A percentile compares a stretch with the other conserved stretches of the same genome.
phyloP scores from a whole-genome alignment of 2,329 filamentous ascomycete species.

The Dactylonectria macrodidyma region DNA sequence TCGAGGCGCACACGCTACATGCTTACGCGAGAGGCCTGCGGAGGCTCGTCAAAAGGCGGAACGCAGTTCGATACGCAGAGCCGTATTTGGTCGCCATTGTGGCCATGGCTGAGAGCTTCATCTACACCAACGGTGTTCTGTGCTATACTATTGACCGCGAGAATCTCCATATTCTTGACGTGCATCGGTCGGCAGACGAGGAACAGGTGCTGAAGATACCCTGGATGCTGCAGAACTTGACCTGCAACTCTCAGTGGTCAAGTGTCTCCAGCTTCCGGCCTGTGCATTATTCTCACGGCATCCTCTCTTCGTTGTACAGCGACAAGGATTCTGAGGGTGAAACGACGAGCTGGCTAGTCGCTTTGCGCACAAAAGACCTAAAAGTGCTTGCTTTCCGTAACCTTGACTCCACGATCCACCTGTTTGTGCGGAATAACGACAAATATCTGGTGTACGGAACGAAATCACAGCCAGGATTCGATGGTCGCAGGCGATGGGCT shows the following conservation, averaged over 20 bases:
- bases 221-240: slow-evolving; percentile 53
- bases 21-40: slow-evolving; percentile 58
- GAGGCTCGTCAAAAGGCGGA: slow-evolving; percentile 72
- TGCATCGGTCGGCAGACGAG: slow-evolving; percentile 62
- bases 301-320: slow-evolving; percentile 71
- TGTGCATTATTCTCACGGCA: slow-evolving; percentile 69
- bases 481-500: slow-evolving; percentile 75
- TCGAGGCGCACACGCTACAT: slow-evolving; percentile 34
- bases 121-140: slow-evolving; percentile 75
- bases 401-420: slow-evolving; percentile 64
- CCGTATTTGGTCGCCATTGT: slow-evolving; percentile 75
- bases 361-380: slow-evolving; percentile 58
- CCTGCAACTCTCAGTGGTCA: slow-evolving; percentile 53
- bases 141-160: slow-evolving; percentile 70
- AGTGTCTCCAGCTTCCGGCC: slow-evolving; percentile 65
- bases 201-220: slow-evolving; percentile 73
- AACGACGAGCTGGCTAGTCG: slow-evolving; percentile 66
- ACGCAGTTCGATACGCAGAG: slow-evolving; percentile 71
- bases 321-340: slow-evolving; percentile 51
- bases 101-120: slow-evolving; percentile 72
- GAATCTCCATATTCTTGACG: slow-evolving; percentile 70
- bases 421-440: slow-evolving; percentile 78
- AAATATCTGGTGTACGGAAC: slow-evolving; percentile 77
- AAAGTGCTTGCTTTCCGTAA: slow-evolving; percentile 58
- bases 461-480: slow-evolving; percentile 66